Evolutionary conservation across 2,329 filamentous ascomycete species (phyloP).

Genomic region (Aureobasidium melanogenum): DNA sequence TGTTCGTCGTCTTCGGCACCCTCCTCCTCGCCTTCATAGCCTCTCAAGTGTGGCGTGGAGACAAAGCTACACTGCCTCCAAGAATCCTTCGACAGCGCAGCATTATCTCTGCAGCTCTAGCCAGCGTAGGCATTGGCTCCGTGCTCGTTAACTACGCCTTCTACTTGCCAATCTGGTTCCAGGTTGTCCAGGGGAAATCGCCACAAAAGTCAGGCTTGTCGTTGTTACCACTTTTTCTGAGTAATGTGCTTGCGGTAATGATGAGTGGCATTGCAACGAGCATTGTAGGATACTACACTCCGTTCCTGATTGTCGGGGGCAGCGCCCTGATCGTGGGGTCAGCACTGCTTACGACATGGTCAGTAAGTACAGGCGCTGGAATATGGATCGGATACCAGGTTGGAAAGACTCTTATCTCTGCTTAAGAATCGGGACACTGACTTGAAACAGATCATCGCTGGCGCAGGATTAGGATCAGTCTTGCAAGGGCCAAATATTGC

Average conservation of each 20-base stretch:
- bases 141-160: constrained; percentile 38
- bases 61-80: constrained; percentile 20
- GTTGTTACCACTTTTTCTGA: constrained; percentile 33
- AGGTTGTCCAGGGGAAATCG: constrained; percentile 36
- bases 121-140: constrained; percentile 30
- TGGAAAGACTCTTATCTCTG: constrained; percentile 15
- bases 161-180: constrained; percentile 22
- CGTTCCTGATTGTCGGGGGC: constrained; percentile 33
- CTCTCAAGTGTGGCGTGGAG: constrained; percentile 6
- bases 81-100: constrained; percentile 24
- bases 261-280: constrained; percentile 28
- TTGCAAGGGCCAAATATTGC: constrained; percentile 34
- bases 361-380: constrained; percentile 4
- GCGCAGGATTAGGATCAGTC: constrained; percentile 31
- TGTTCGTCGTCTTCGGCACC: constrained; percentile 3
- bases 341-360: constrained; percentile 28
- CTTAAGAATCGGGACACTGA: not conserved
- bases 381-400: constrained; percentile 17
- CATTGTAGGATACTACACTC: constrained; percentile 35
- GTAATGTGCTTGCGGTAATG: constrained; percentile 32
- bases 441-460: constrained; percentile 17
- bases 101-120: constrained; percentile 14
- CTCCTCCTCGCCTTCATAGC: constrained; percentile 2
- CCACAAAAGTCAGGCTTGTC: constrained; percentile 31
- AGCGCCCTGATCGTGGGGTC: constrained; percentile 33